Base-by-base conservation (phyloP, 345 rosid species). In the Pistacia integerrima region DNA sequence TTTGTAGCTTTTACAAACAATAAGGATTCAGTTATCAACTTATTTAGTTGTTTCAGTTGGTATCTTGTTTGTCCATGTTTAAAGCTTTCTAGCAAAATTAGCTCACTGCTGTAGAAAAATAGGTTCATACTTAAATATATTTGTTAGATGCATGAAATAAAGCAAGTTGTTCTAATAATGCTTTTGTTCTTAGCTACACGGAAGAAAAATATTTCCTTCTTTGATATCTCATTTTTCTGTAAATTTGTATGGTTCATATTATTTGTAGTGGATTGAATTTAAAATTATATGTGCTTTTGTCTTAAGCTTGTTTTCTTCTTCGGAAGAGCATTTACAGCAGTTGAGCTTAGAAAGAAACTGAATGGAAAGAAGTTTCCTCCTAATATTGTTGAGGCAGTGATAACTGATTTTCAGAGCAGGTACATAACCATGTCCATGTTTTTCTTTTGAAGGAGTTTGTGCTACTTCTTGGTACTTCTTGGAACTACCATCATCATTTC, bases 331-430 rank as follows among this genome's bases (percentile, higher is more conserved):
- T 90, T 69, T 82, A 83, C 98, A 51, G 87, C 89, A 18, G 22
- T 71, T 46, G 93, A 93, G 80, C 83, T 95, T 78, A 87, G 84
- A 84, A 95, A 91, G 90, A 95, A 95, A 79, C 83, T 92, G 54
- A 75, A 60, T 9, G 90, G 81, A 60, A 95, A 90, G 90, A 89
- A 79, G 65, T 88, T 84, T 82, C 79, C 89, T 73, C 72, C 79
- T 55, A 79, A 84, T 64, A 78, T 83, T 6, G 82, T 70, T 22
- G 90, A 90, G 67, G 74, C 74, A 13, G 79, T 93, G 86, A 79
- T 89, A 79, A 78, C 71, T 58, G 85, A 88, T 82, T 87, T 89
- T 69, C 84, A 85, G 76, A 78, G 70, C 35, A 90, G 93, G 97
- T 93, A 81, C 56, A 22, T 75, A 1, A 72, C 30, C 76, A 22